A percentile compares a stretch with the other conserved stretches of the same genome.
Evolutionary conservation across 495 filamentous ascomycete species (phyloP).

Genomic region (Cairneyella variabilis): DNA sequence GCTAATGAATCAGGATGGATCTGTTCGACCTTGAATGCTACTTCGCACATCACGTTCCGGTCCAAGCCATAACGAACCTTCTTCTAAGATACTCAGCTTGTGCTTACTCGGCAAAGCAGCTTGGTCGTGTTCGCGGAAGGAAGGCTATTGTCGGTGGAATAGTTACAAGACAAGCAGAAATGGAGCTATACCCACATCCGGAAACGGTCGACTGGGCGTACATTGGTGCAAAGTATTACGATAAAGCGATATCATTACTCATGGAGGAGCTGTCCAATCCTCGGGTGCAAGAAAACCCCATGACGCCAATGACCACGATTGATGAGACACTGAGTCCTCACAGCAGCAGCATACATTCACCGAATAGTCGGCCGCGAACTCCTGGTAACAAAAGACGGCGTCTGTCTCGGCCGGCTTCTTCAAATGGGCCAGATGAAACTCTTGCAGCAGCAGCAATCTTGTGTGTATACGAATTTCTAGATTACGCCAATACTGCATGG

Average conservation of each 20-base stretch:
- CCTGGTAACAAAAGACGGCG: constrained; percentile 16
- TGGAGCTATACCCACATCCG: constrained; percentile 43
- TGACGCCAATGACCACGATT: constrained; percentile 17
- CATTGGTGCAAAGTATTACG: constrained; percentile 58
- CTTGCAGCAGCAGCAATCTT: constrained; percentile 60
- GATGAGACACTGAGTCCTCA: constrained; percentile 18
- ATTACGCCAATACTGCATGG: constrained; percentile 58
- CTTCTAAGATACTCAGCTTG: constrained; percentile 57
- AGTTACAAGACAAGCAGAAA: constrained; percentile 44
- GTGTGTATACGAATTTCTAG: constrained; percentile 61
- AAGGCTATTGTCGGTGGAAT: constrained; percentile 47
- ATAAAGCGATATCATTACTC: constrained; percentile 57
- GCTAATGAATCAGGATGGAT: constrained; percentile 54
- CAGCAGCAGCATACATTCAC: constrained; percentile 4
- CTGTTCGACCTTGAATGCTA: constrained; percentile 57
- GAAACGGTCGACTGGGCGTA: constrained; percentile 51
- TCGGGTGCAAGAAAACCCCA: constrained; percentile 9
- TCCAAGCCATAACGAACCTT: constrained; percentile 51
- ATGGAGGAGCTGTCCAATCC: constrained; percentile 50
- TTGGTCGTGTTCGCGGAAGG: constrained; percentile 49
- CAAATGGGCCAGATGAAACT: constrained; percentile 53
- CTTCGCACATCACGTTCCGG: constrained; percentile 56
- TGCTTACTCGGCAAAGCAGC: constrained; percentile 58
- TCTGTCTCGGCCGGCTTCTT: constrained; percentile 22
- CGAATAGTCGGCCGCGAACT: constrained; percentile 6